Percentiles rank a stretch among this genome's conserved stretches.
Conservation (phyloP, 352 stramenopile species). For the Phytophthora niederhauseri region DNA sequence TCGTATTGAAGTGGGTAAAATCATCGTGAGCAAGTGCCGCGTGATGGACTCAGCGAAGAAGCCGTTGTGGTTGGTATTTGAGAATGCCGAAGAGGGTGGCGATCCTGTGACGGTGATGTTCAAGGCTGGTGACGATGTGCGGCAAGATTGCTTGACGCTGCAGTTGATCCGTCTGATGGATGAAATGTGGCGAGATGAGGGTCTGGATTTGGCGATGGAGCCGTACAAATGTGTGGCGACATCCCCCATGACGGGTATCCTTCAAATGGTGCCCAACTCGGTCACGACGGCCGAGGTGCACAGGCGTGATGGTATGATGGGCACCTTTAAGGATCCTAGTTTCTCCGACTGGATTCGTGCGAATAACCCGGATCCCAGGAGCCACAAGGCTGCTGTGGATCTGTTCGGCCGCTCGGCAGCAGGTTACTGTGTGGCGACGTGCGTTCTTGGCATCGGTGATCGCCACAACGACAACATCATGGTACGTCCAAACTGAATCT, state of each 20-base stretch:
- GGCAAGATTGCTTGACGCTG: constrained; percentile 94
- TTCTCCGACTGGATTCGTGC: constrained; percentile 83
- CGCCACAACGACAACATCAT: constrained; percentile 97
- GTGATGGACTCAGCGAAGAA: constrained; percentile 89
- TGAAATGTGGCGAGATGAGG: constrained; percentile 91
- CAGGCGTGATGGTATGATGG: constrained; percentile 76
- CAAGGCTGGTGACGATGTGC: constrained; percentile 95
- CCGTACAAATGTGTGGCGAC: constrained; percentile 91
- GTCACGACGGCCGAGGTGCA: constrained; percentile 92
- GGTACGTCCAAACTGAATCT: constrained; percentile 45
- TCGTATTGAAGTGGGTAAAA: constrained; percentile 73
- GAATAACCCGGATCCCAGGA: constrained; percentile 71
- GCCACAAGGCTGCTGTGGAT: constrained; percentile 60
- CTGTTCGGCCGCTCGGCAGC: constrained; percentile 88
- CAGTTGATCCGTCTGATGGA: constrained; percentile 94
- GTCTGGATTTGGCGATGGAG: constrained; percentile 90
- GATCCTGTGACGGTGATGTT: constrained; percentile 88
- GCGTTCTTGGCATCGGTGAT: constrained; percentile 94
- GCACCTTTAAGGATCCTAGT: constrained; percentile 77
- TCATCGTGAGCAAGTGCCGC: constrained; percentile 81
- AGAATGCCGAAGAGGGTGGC: constrained; percentile 76
- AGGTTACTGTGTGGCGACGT: constrained; percentile 94
- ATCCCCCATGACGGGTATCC: constrained; percentile 87
- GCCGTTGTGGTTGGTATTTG: constrained; percentile 83
- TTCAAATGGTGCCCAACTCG: constrained; percentile 92